Base-by-base conservation (phyloP, 495 filamentous ascomycete species). In the Friedmanniomyces simplex region DNA sequence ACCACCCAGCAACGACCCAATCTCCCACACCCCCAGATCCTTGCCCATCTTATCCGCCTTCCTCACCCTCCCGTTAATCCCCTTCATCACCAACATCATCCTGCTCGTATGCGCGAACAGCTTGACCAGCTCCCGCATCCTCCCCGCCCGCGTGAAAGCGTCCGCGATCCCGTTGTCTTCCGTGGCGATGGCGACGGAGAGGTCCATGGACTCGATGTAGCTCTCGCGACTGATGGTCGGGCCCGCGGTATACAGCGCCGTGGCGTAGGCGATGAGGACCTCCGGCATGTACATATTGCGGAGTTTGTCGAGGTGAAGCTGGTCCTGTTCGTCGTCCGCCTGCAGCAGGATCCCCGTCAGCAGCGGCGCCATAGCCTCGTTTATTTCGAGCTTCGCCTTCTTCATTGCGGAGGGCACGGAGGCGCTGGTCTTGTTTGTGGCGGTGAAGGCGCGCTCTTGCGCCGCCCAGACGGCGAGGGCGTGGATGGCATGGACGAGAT, bases 41-140 rank as follows among this genome's bases (percentile, higher is more conserved):
- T 50, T 34, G 1, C 57, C 61, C 30, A 13, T 39, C 61, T 60
- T 63, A 36, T 50, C 72, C 66, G 76, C 54, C 68, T 77, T 82
- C 24, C 66, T 65, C 49, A 71, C 72, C 68, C 74, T 76, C 34
- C 46, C 45, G 18, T 76, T 73, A 54, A 32, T 3, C 28, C 74
- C 80, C 37, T 79, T 78, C 55, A 79, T 76, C 14, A 83, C 74
- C 2, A 93, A 77, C 67, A 95, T 81, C 14, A 81, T 81, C 68
- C 84, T 86, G 70, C 87, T 87, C 52, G 80, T 80, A 52, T 79
- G 68, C 0, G 89, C 88, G 65, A 95, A 80, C 22, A 77, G 77
- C 62, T 86, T 81, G 22, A 93, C 77, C 10, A 96, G 74, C 76
- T 93, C 87, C 57, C 78, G 76, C 85, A 94, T 86, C 30, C 87